A percentile compares a stretch with the other conserved stretches of the same genome.
These are phyloP conservation scores for Platismatia glauca DNA, from an alignment of 495 filamentous ascomycete genomes.

Conservation along the genomic window DNA sequence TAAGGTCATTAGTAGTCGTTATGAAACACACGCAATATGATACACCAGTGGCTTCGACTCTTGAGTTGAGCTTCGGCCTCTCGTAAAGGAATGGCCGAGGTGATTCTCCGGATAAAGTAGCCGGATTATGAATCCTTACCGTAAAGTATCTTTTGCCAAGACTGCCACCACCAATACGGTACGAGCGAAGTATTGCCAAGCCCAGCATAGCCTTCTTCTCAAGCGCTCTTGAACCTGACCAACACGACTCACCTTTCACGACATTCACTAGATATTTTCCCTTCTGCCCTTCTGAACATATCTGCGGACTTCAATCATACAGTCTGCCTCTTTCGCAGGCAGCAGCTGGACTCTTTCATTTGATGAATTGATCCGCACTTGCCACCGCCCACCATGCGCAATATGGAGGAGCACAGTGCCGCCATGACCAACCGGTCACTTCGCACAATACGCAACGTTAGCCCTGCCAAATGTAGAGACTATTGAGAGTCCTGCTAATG, in stretches of 20 bases:
- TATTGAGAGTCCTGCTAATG: not conserved
- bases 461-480: constrained; percentile 18
- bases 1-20: too few species aligned
- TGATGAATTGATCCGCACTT: not conserved
- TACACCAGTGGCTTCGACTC: too few species aligned
- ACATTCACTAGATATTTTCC: not conserved
- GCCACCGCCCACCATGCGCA: constrained; percentile 14
- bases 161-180: not conserved
- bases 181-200: too few species aligned
- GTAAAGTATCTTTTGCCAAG: too few species aligned
- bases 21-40: too few species aligned
- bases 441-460: constrained; percentile 73
- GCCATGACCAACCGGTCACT: constrained; percentile 72
- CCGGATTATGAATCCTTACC: too few species aligned
- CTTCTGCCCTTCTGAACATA: not conserved
- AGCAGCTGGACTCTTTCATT: not conserved
- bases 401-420: constrained; percentile 25
- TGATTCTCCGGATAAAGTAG: too few species aligned
- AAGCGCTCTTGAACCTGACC: not conserved
- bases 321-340: not conserved
- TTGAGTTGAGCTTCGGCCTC: not conserved
- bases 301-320: not conserved
- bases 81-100: not conserved
- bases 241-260: not conserved
- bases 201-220: not conserved